phyloP scores from a whole-genome alignment of 2,329 filamentous ascomycete species.

The Calonectria leucothoes region DNA sequence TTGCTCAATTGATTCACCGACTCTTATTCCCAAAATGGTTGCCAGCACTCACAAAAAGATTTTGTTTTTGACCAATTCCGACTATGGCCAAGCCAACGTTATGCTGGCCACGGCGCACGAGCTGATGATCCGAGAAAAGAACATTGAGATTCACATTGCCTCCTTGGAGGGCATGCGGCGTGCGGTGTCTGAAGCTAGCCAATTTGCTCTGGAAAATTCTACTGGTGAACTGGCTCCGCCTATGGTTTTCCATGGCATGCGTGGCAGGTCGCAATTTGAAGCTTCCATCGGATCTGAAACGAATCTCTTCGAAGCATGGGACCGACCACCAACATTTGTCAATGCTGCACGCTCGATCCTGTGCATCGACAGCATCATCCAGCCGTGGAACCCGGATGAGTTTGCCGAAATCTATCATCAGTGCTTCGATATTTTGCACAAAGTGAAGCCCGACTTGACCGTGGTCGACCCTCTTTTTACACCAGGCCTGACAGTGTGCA shows the following conservation, averaged over 20 bases:
- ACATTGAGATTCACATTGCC: slow-evolving; percentile 6
- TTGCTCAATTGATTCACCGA: no score
- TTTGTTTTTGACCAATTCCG: not conserved
- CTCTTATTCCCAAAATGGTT: not conserved
- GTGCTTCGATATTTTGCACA: not conserved
- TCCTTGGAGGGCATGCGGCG: not conserved
- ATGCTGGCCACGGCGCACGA: slow-evolving; percentile 8
- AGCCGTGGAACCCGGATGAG: slow-evolving; percentile 5
- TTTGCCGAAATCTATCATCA: not conserved
- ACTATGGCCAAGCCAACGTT: slow-evolving; percentile 22
- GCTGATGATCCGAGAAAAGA: not conserved
- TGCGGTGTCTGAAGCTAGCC: not conserved
- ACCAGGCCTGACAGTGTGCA: slow-evolving; percentile 7
- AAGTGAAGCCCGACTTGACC: slow-evolving; percentile 4
- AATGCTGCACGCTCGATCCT: slow-evolving; percentile 7
- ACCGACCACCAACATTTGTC: not conserved
- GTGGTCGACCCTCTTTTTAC: slow-evolving; percentile 13
- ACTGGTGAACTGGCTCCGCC: not conserved
- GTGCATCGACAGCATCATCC: slow-evolving; percentile 8
- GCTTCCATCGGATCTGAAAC: not conserved
- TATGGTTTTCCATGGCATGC: not conserved
- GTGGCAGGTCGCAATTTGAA: slow-evolving; percentile 8
- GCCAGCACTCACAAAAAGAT: not conserved
- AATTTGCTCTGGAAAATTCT: not conserved
- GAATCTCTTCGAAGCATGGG: slow-evolving; percentile 6